Evolutionary conservation across 2,329 filamentous ascomycete genomes (phyloP), one percentile per base, ranked within the genome.

Genomic region (Xylariaceae sp.): DNA sequence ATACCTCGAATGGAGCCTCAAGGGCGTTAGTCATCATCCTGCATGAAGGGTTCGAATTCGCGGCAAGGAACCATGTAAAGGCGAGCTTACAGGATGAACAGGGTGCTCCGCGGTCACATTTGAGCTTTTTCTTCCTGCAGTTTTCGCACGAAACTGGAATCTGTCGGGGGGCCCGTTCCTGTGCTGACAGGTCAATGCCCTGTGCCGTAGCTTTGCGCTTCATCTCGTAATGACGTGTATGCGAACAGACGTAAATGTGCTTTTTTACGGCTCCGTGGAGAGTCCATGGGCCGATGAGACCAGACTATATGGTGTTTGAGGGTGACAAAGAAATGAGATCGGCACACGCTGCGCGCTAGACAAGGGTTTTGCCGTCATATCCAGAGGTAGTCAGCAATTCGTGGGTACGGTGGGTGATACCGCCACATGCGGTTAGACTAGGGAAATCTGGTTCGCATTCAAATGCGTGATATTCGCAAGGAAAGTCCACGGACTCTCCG

Each of bases 101-200:
- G 5, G 62, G 62, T 17, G 48, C 34, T 2, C 34, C 47, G 14
- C 60, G 54, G 45, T 63, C 60, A 42, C 63, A 65, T 47, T 65
- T 65, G 37, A 64, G 55, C 53, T 65, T 65, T 45, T 62, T 64
- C 21, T 37, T 49, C 11, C 63, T 57, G 43, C 62, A 65, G 14
- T 58, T 62, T 39, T 59, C 52, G 44, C 63, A 65, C n/a, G 62
- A 62, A 20, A 50, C 55, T 29, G 62, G 61, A 6, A 60, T 59
- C 36, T 65, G 63, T 14, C 63, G 54, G 6, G 48, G 57, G 2
- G 34, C 37, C 12, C 17, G 39, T 19, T 23, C 40, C n/a, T 27
- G 44, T 19, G 22, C 34, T 5, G 21, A 27, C 16, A 36, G 44
- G 21, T 6, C 19, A 16, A 25, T 12, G 19, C 29, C 37, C 17